These are phyloP conservation scores for Endocarpon pusillum DNA, from an alignment of 495 filamentous ascomycete species.

Conservation along the genomic window DNA sequence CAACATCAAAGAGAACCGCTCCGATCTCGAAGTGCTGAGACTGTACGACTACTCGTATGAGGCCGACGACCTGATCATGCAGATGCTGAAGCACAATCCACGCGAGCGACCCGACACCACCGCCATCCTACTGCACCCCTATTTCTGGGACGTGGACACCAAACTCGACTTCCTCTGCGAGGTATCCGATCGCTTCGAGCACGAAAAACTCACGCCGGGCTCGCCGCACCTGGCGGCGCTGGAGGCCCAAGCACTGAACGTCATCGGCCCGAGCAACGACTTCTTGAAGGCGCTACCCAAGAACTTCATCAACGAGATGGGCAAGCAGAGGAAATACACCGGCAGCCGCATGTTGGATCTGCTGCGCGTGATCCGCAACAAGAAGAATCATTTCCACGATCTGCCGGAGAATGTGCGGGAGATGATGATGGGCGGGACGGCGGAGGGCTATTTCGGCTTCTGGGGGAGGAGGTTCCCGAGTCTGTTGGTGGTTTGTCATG, in stretches of 20 bases:
- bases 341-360: constrained; percentile 70
- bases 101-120: constrained; percentile 52
- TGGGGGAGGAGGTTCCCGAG: constrained; percentile 72
- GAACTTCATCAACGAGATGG: constrained; percentile 69
- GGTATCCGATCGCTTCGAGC: constrained; percentile 87
- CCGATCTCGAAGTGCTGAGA: constrained; percentile 51
- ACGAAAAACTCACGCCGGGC: constrained; percentile 65
- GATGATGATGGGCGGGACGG: constrained; percentile 56
- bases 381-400: constrained; percentile 86
- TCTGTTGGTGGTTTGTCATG: constrained; percentile 65
- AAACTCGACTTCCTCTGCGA: constrained; percentile 82
- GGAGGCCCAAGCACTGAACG: constrained; percentile 34
- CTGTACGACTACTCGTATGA: constrained; percentile 73
- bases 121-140: constrained; percentile 76
- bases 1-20: constrained; percentile 81
- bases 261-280: constrained; percentile 45
- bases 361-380: constrained; percentile 81
- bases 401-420: constrained; percentile 65
- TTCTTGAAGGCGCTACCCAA: constrained; percentile 63
- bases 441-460: constrained; percentile 73
- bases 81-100: constrained; percentile 64
- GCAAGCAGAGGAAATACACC: constrained; percentile 92
- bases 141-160: constrained; percentile 86
- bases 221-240: constrained; percentile 45
- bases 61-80: constrained; percentile 65